A percentile compares a stretch with the other conserved stretches of the same genome.
Evolutionary conservation across 2,329 filamentous ascomycete genomes (phyloP).

Genomic region (Sarocladium brachiariae): DNA sequence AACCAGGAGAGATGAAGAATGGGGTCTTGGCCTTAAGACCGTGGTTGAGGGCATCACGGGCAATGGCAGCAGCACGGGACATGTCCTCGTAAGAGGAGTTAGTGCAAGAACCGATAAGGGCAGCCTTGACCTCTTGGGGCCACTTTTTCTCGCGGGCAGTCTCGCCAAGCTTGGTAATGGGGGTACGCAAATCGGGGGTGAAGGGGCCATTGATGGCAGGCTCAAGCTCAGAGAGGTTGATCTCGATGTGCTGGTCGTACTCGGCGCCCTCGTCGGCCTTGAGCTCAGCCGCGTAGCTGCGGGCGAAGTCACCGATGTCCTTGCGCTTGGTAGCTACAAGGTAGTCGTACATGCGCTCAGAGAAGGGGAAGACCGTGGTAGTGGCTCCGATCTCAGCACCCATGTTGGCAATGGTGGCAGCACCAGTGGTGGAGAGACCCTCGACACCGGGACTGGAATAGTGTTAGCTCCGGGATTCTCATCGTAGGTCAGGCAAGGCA

Average conservation of each 20-base stretch:
- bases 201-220: slow-evolving; percentile 96
- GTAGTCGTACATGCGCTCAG: slow-evolving; percentile 97
- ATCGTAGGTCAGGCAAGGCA: slow-evolving; percentile 27
- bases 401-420: slow-evolving; percentile 75
- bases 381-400: slow-evolving; percentile 73
- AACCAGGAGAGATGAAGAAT: slow-evolving; percentile 94
- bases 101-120: slow-evolving; percentile 96
- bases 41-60: slow-evolving; percentile 81
- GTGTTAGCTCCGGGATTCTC: neutral
- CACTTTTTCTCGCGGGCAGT: slow-evolving; percentile 91
- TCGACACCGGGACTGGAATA: slow-evolving; percentile 56
- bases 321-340: slow-evolving; percentile 83
- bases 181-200: slow-evolving; percentile 95
- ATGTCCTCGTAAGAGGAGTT: slow-evolving; percentile 86
- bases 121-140: slow-evolving; percentile 95
- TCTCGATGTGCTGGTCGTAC: slow-evolving; percentile 93
- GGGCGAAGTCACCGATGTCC: slow-evolving; percentile 85
- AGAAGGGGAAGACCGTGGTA: slow-evolving; percentile 95
- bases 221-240: slow-evolving; percentile 91
- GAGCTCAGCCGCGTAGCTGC: slow-evolving; percentile 77
- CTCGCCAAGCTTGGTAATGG: slow-evolving; percentile 95
- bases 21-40: slow-evolving; percentile 88
- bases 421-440: slow-evolving; percentile 72
- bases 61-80: slow-evolving; percentile 87
- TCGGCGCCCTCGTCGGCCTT: slow-evolving; percentile 82